Conservation (phyloP, 495 filamentous ascomycete species). For the Tuber calosporum region DNA sequence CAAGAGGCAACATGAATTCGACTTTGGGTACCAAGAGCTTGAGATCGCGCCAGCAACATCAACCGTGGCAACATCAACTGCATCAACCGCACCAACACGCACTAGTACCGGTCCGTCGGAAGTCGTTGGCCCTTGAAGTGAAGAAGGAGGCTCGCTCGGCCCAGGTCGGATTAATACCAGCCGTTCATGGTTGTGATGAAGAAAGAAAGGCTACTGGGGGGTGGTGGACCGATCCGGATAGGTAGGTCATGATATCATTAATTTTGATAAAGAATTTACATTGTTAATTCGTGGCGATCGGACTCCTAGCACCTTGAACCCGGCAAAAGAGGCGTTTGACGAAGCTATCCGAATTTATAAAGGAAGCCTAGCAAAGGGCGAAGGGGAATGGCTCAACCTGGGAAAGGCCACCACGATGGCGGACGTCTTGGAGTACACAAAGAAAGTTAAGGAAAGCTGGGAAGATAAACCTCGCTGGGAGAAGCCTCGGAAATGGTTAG, state of each 20-base stretch:
- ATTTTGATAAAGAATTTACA: neutral
- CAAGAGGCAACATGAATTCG: neutral
- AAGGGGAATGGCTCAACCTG: constrained; percentile 1
- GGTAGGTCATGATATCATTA: neutral
- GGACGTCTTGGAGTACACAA: constrained; percentile 5
- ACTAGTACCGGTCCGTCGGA: neutral
- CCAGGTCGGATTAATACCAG: neutral
- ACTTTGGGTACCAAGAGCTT: neutral
- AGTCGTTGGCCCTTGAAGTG: neutral
- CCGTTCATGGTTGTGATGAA: neutral
- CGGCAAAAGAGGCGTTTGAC: neutral
- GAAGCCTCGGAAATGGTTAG: constrained; percentile 9
- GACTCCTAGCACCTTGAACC: constrained; percentile 10
- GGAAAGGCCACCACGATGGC: constrained; percentile 5
- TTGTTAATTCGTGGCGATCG: neutral
- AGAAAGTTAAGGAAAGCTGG: neutral
- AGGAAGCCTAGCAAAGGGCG: neutral
- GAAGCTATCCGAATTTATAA: constrained; percentile 15
- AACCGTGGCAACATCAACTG: neutral
- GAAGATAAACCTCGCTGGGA: constrained; percentile 13
- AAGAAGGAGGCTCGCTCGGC: neutral
- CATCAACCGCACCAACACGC: neutral
- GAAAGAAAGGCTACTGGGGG: neutral
- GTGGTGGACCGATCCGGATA: neutral
- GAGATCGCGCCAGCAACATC: neutral